Base-by-base conservation (phyloP, 805 yeast species). In the Wickerhamiella australiensis region DNA sequence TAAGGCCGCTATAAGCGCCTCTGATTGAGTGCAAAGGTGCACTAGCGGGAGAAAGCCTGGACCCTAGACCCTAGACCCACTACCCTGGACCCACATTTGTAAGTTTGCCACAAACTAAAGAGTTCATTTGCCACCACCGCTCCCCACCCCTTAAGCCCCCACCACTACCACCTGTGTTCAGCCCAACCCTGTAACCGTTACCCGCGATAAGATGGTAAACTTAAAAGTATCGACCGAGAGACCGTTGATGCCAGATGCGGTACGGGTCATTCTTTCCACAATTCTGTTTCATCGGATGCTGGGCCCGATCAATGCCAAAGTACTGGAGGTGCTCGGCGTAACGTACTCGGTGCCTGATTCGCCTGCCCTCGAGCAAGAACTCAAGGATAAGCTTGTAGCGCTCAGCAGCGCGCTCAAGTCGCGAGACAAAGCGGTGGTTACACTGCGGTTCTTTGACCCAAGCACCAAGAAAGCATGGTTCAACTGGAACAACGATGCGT, bases 221-320 rank as follows among this genome's bases (percentile, higher is more conserved):
- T 37, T 50, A 13, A 45, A 56, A n/a, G 33, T 63, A 21, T 42
- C 47, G 4, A 52, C 60, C 5, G 83, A 78, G 53, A 60, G 77
- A 48, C 72, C 76, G 42, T 73, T 74, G 43, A 70, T 74, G 6
- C 66, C 75, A 46, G 85, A 79, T 51, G 74, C 77, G 7, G 62
- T 77, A 13, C 72, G 69, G 58, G 79, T 80, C 67, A 62, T 81
- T 23, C 61, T 84, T 49, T 78, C 84, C 68, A 68, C 84, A 1
- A 76, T 83, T 17, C 75, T 83, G 60, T 83, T 83, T 61, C 76
- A 78, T 50, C 66, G 94, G 41, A 65, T 81, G 23, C 77, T 84
- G 59, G 90, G 88, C 0, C 72, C 79, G 0, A 68, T 81, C 15
- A 62, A 65, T 1, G 86, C 88, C 1, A 62, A 66, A 13, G 71